Base-by-base conservation (phyloP, 2,329 filamentous ascomycete species). In the Scolecobasidium constrictum region DNA sequence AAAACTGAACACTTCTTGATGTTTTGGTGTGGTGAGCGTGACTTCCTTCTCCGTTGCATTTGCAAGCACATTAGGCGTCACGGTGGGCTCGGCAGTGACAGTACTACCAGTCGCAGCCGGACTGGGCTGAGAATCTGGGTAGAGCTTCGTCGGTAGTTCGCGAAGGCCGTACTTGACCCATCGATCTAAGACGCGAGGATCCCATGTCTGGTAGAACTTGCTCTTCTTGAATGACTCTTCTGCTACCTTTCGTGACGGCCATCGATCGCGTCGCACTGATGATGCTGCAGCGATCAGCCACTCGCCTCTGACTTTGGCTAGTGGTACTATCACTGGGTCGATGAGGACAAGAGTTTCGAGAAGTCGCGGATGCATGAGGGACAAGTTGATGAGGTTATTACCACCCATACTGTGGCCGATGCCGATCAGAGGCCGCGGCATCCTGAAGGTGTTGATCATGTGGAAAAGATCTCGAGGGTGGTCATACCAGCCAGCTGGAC, bases 321-420 rank as follows among this genome's bases (percentile, higher is more conserved):
- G 53, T 5, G 59, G 54, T 40, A 76, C 71, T 50, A 94, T 81
- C 47, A 92, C 83, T 1, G 88, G 86, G 56, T 95, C 88, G n/a
- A 95, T 66, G 22, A 94, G 72, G 35, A 94, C 68, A 5, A 94
- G 62, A 5, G 77, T 75, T 48, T 78, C 74, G 49, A 95, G 71
- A 16, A 95, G 75, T 5, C 87, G 81, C 2, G 90, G 87, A 61
- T 94, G 83, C 50, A 86, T 72, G 9, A 90, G 66, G 4, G 84
- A 68, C 13, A 90, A 68, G 51, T 86, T 78, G 42, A 75, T 70
- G 56, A 95, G 71, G 46, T 83, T 75, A 56, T 75, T 77, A 49
- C 74, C 87, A 51, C 90, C 90, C 69, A 94, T 88, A 52, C 86
- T 94, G 64, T 96, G 90, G 13, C 86, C 90, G 20, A 96, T 62